Conservation (phyloP, 768 basidiomycete genomes). For the Steccherinum ochraceum region DNA sequence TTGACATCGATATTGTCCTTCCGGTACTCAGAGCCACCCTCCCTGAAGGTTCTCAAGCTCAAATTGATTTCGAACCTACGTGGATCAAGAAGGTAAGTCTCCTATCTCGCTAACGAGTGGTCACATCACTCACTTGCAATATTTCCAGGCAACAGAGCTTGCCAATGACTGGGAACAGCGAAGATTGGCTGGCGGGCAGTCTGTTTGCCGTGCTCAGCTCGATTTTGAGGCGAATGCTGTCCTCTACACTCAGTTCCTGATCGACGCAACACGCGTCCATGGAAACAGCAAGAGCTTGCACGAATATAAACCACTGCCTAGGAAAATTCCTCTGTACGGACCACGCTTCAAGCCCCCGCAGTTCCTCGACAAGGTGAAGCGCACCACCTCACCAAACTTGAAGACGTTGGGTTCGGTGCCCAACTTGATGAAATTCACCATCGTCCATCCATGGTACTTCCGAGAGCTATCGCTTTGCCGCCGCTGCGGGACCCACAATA, state of each 20-base stretch:
- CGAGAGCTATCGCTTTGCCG: constrained; percentile 9
- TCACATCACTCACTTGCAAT: too few species aligned
- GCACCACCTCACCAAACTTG: neutral
- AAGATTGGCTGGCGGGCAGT: neutral
- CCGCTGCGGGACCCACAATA: constrained; percentile 1
- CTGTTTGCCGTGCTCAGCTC: constrained; percentile 11
- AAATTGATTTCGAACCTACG: too few species aligned
- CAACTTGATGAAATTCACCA: constrained; percentile 17
- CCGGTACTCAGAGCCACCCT: too few species aligned
- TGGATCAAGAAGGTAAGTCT: too few species aligned
- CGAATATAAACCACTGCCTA: neutral
- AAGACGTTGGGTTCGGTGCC: constrained; percentile 4
- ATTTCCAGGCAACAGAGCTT: neutral
- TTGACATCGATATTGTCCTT: too few species aligned
- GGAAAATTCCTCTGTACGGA: constrained; percentile 14
- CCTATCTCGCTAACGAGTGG: too few species aligned
- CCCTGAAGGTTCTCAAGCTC: too few species aligned
- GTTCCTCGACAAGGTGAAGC: constrained; percentile 10
- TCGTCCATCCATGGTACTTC: constrained; percentile 20
- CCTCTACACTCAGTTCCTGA: constrained; percentile 16
- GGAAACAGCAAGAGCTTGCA: constrained; percentile 1
- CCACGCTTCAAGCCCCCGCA: constrained; percentile 18
- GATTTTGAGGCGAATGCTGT: constrained; percentile 18
- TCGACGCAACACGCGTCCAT: constrained; percentile 1
- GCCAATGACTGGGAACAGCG: constrained; percentile 1